Conservation (phyloP, 2,329 filamentous ascomycete species). For the Juglanconis oblonga region DNA sequence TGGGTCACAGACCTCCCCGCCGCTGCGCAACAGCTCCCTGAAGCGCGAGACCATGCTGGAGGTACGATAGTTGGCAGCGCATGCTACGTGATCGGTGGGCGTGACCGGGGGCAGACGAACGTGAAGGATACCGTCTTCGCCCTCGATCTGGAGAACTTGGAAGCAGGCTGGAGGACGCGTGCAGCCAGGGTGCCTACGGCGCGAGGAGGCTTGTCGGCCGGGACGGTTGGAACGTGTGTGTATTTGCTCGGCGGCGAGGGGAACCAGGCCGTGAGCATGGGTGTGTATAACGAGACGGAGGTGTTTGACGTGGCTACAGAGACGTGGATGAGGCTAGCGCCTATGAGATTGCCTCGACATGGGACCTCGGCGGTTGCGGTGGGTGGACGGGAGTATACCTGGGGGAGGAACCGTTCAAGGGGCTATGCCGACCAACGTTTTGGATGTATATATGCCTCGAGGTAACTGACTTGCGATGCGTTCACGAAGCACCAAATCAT, state of each 20-base stretch:
- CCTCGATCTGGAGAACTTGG: constrained; percentile 28
- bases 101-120: constrained; percentile 28
- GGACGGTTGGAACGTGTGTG: constrained; percentile 25
- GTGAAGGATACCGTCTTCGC: constrained; percentile 33
- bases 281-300: constrained; percentile 20
- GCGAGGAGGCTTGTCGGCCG: constrained; percentile 32
- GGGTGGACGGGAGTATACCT: neutral
- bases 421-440: neutral
- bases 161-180: constrained; percentile 27
- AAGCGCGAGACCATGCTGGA: constrained; percentile 33
- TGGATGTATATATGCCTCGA: neutral
- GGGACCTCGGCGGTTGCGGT: constrained; percentile 17
- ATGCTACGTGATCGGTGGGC: constrained; percentile 37
- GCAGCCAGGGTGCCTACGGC: constrained; percentile 33
- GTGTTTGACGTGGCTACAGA: constrained; percentile 18
- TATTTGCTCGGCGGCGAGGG: constrained; percentile 39
- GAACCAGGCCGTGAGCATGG: constrained; percentile 20
- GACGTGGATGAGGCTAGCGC: constrained; percentile 15
- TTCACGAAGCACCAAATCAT: neutral
- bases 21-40: constrained; percentile 27
- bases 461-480: neutral
- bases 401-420: neutral
- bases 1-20: constrained; percentile 28
- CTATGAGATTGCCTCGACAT: constrained; percentile 20
- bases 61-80: constrained; percentile 26